A percentile compares a stretch with the other conserved stretches of the same genome.
phyloP scores from a whole-genome alignment of 2,329 filamentous ascomycete species.

The Nannizziopsis arthrosporioides region DNA sequence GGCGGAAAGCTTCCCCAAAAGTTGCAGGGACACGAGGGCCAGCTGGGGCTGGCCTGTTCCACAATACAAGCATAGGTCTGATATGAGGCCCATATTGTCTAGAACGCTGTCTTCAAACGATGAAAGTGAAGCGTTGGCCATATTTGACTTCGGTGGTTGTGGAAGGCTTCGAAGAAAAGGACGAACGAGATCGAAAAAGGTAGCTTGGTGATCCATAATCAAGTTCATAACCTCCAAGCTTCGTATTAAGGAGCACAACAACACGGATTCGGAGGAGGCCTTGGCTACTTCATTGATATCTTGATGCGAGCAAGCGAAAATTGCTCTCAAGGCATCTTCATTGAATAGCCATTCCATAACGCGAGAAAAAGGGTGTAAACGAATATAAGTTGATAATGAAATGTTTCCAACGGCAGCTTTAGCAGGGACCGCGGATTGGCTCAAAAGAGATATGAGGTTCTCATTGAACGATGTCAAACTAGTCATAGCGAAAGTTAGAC shows the following conservation, averaged over 20 bases:
- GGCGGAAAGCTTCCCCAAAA: slow-evolving; percentile 75
- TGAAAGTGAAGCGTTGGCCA: slow-evolving; percentile 65
- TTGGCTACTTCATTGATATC: slow-evolving; percentile 60
- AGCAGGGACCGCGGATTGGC: slow-evolving; percentile 61
- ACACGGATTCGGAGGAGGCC: slow-evolving; percentile 63
- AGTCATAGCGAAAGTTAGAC: slow-evolving; percentile 68
- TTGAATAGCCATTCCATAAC: slow-evolving; percentile 99
- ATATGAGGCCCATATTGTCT: slow-evolving; percentile 64
- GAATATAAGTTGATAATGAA: slow-evolving; percentile 67
- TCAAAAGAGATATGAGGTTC: slow-evolving; percentile 74
- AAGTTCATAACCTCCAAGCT: slow-evolving; percentile 75
- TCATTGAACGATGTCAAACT: slow-evolving; percentile 88
- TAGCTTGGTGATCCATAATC: slow-evolving; percentile 76
- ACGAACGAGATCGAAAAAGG: slow-evolving; percentile 78
- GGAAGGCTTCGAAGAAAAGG: slow-evolving; percentile 61
- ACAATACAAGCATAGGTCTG: slow-evolving; percentile 76
- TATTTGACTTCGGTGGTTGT: slow-evolving; percentile 46
- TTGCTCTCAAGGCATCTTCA: slow-evolving; percentile 65
- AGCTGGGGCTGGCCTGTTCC: slow-evolving; percentile 71
- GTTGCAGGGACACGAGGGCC: slow-evolving; percentile 64
- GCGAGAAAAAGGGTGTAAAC: slow-evolving; percentile 80
- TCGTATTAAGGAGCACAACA: slow-evolving; percentile 65
- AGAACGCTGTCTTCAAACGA: slow-evolving; percentile 87
- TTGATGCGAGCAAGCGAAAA: slow-evolving; percentile 71
- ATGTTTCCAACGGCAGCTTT: slow-evolving; percentile 49